Conservation (phyloP, 2,329 filamentous ascomycete genomes). For the Apiospora rasikravindrae region DNA sequence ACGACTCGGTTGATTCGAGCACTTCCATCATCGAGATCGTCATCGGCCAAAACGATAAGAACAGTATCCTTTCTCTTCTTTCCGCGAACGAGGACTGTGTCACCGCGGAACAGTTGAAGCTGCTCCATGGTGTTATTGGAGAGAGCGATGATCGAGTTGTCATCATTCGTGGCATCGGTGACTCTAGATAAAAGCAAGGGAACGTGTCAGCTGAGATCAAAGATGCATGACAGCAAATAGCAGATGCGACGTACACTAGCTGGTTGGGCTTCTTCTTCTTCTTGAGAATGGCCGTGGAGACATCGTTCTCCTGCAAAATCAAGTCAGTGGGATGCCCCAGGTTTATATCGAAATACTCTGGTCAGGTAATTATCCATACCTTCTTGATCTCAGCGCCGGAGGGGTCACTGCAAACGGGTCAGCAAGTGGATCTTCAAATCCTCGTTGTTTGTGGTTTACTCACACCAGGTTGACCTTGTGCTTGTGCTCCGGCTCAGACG, state of each 20-base stretch:
- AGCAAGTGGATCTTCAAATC: not conserved
- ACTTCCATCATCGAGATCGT: conserved; percentile 96
- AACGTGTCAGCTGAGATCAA: not conserved
- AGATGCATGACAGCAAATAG: conserved; percentile 30
- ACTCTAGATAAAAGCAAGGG: conserved; percentile 63
- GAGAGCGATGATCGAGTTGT: conserved; percentile 98
- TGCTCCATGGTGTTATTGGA: conserved; percentile 99
- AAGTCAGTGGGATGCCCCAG: conserved; percentile 34
- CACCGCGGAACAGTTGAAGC: conserved; percentile 96
- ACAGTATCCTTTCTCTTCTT: conserved; percentile 99
- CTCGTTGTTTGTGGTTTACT: conserved; percentile 40
- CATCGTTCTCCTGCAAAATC: conserved; percentile 76
- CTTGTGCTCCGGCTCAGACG: conserved; percentile 74
- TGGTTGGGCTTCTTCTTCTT: conserved; percentile 99
- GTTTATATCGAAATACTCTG: conserved; percentile 25
- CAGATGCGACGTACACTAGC: conserved; percentile 73
- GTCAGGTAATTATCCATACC: conserved; percentile 56
- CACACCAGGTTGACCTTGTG: conserved; percentile 86
- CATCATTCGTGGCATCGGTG: conserved; percentile 97
- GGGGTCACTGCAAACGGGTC: conserved; percentile 67
- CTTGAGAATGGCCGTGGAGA: conserved; percentile 94
- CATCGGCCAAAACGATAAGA: conserved; percentile 94
- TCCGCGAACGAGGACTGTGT: conserved; percentile 96
- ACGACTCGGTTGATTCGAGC: conserved; percentile 98
- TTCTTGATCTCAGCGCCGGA: conserved; percentile 88